Base-by-base conservation (phyloP, 306 rosid genomes). In the Lotus japonicus region DNA sequence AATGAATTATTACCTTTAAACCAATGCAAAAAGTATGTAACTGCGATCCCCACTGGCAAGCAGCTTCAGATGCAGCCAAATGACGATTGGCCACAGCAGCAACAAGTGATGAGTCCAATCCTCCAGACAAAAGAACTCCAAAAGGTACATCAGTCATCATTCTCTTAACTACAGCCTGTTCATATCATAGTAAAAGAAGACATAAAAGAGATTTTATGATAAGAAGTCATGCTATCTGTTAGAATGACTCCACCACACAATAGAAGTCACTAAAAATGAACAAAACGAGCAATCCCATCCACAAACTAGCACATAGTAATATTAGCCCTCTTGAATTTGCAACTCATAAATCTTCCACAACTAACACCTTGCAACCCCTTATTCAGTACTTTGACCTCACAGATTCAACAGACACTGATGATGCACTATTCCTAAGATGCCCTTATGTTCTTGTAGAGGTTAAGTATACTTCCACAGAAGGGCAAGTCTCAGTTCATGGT, bases 71-170 rank as follows among this genome's bases (percentile, higher is more conserved):
- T 26, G 88, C 78, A 23, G 82, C 87, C 86, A 95, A 72, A 81
- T 82, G 69, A 50, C 95, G 92, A 74, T 76, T 71, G 72, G 90
- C 88, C 65, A 95, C 95, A 38, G 99, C 85, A 55, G 99, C 99
- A 71, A 95, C 99, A 61, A 95, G 96, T 35, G 99, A 90, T 70
- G 99, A 95, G 77, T 95, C 99, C 58, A 95, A 67, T 50, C 99
- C 99, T 69, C 99, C 99, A 0, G 97, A 90, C 77, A 90, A 77
- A 59, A 95, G 97, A 70, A 95, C 95, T 56, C 99, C 99, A 33
- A 95, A 94, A 50, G 99, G 99, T 49, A 95, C 99, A 75, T 95
- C 97, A 62, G 96, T 87, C 99, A 95, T 95, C 77, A 95, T 89
- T 84, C 99, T 90, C 85, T 95, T 95, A 10, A 79, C 13, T 36